Percentiles rank a stretch among this genome's conserved stretches.
These are phyloP conservation scores for Cucumis cinereus DNA, from an alignment of 306 rosid species.

Conservation along the genomic window DNA sequence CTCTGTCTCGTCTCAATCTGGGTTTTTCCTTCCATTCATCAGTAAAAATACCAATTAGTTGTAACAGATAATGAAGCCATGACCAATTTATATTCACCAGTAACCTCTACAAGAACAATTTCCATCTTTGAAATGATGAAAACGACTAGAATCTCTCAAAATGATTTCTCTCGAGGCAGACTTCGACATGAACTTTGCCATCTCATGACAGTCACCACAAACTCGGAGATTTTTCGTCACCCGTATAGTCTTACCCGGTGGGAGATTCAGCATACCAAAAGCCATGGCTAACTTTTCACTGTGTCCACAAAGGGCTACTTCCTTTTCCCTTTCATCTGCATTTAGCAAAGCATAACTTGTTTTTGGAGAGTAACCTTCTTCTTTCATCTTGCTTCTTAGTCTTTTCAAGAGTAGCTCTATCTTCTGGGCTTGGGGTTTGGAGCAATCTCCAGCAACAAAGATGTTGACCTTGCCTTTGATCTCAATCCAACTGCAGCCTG, in stretches of 20 bases:
- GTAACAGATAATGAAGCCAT: background rate
- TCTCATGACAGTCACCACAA: conserved; percentile 77
- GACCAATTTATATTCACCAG: conserved; percentile 29
- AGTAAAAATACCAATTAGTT: background rate
- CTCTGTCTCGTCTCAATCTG: background rate
- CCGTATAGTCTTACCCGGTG: conserved; percentile 41
- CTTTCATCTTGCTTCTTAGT: conserved; percentile 40
- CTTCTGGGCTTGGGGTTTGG: conserved; percentile 47
- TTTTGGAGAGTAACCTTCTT: conserved; percentile 43
- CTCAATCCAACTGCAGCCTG: conserved; percentile 63
- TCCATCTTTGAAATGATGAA: conserved; percentile 63
- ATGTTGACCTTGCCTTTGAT: conserved; percentile 33
- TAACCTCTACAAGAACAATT: conserved; percentile 56
- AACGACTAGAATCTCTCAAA: conserved; percentile 58
- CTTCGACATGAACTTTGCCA: conserved; percentile 57
- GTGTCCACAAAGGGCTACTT: conserved; percentile 60
- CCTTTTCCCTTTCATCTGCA: conserved; percentile 50
- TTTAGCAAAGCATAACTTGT: conserved; percentile 45
- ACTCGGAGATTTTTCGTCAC: conserved; percentile 57
- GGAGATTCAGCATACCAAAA: conserved; percentile 48
- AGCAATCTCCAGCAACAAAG: conserved; percentile 43
- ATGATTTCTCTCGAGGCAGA: conserved; percentile 37
- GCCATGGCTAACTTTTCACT: conserved; percentile 66
- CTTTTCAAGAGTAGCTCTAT: conserved; percentile 30
- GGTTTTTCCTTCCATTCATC: background rate